Conservation (phyloP, 768 basidiomycete genomes). For the Royoungia palumana region DNA sequence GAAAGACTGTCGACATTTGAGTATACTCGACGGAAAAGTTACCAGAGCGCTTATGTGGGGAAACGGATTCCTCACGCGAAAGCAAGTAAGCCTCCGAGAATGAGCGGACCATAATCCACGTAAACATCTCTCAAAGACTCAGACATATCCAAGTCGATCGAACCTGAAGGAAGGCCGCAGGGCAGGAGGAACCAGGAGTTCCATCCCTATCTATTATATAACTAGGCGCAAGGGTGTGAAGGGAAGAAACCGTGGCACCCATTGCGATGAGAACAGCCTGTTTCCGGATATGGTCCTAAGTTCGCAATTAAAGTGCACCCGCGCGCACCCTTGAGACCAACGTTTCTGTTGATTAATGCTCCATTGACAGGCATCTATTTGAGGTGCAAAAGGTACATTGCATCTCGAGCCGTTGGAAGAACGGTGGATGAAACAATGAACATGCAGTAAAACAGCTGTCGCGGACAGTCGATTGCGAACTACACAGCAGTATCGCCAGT, state of each 20-base stretch:
- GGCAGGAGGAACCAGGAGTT: not conserved
- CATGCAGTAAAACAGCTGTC: too few species aligned
- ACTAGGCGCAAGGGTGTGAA: not conserved
- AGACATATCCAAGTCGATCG: slow-evolving; percentile 1
- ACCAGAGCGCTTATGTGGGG: not conserved
- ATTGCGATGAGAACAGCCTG: not conserved
- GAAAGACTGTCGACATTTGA: slow-evolving; percentile 17
- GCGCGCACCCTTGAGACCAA: too few species aligned
- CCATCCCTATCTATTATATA: slow-evolving; percentile 3
- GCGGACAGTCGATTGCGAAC: too few species aligned
- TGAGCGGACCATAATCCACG: slow-evolving; percentile 15
- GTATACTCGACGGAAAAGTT: not conserved
- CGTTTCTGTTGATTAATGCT: too few species aligned
- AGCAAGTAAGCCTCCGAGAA: slow-evolving; percentile 23
- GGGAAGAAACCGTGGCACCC: not conserved
- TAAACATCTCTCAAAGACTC: not conserved
- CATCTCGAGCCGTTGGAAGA: too few species aligned
- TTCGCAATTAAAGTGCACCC: too few species aligned
- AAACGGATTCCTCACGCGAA: slow-evolving; percentile 13
- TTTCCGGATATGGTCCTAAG: too few species aligned
- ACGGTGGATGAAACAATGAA: too few species aligned
- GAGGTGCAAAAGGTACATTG: too few species aligned
- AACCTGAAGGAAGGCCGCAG: not conserved
- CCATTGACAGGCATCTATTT: too few species aligned
- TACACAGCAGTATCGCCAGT: too few species aligned